Evolutionary conservation across 257 asterid species (phyloP), one percentile per base, ranked within the genome.

Genomic region (Plectranthus barbatus): DNA sequence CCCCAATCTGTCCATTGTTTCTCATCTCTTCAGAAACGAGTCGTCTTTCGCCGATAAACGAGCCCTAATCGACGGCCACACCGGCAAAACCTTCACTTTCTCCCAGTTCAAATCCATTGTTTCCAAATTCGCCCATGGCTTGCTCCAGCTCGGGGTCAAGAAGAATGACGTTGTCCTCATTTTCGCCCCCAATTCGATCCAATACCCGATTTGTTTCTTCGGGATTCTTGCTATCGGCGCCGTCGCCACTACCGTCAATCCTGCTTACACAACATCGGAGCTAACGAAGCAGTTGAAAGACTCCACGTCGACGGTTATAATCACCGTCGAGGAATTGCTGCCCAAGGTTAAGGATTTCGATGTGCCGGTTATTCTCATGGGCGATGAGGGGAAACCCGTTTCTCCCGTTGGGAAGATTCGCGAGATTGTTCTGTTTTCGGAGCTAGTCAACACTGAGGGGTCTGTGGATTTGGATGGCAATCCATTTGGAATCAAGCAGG

Each of bases 191-290:
- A 92, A 92, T 42, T 82, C 91, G 0, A 62, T 89, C 51, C 80
- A 86, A 31, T 89, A 71, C 55, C 99, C 95, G 0, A 7, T 83
- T 5, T 71, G 86, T 71, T 89, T 85, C 80, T 80, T 77, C 37
- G 96, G 86, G 39, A 57, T 78, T 45, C 47, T 78, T 7, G 91
- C 83, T 1, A 54, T 81, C 1, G 96, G 97, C n/a, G 96, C 96
- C 45, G 67, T 92, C 53, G 97, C 96, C 67, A 81, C 96, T 57
- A 89, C 99, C 11, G 90, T 74, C 6, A 89, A 92, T 58, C 96
- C 96, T 3, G 12, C 68, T 0, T 92, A 86, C 70, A 92, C 96
- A 4, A 80, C 80, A 50, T 5, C 76, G 1, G 99, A 93, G 72
- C 44, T 93, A 9, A 78, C 96, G 13, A 93, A 87, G 61, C 99